Evolutionary conservation across 129 eudicot genomes (phyloP).

Genomic region (Chrysanthemum makinoi): DNA sequence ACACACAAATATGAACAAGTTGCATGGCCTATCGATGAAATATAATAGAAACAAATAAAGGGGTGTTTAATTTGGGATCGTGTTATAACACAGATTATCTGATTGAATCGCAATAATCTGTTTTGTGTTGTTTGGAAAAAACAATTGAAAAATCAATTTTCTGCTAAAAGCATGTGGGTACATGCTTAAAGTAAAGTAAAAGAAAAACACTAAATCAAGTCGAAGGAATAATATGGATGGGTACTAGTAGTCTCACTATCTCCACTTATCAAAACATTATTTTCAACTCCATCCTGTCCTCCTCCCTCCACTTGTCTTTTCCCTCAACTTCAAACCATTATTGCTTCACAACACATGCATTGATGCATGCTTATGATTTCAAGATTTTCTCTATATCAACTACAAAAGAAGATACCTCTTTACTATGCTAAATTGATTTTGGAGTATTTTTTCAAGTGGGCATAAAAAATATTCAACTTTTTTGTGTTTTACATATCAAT

Average conservation of each 20-base stretch:
- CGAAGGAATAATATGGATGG: conserved; percentile 34
- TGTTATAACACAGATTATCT: no score
- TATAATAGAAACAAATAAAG: conserved; percentile 16
- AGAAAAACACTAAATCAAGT: conserved; percentile 31
- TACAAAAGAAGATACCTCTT: conserved; percentile 9
- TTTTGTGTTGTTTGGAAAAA: no score
- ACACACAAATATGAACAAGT: conserved; percentile 13
- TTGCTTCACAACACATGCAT: conserved; percentile 17
- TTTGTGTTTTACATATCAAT: conserved; percentile 18
- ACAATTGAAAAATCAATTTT: no score
- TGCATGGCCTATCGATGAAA: conserved; percentile 1
- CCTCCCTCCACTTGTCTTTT: conserved; percentile 15
- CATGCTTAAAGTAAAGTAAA: conserved; percentile 17
- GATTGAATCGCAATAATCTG: no score
- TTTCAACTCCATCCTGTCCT: conserved; percentile 29
- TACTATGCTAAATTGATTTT: conserved; percentile 16
- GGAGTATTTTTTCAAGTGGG: conserved; percentile 25
- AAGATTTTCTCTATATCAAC: conserved; percentile 17
- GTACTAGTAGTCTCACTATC: conserved; percentile 32
- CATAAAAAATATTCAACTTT: conserved; percentile 24
- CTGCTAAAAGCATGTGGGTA: no score
- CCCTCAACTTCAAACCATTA: conserved; percentile 21
- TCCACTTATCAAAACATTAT: conserved; percentile 28
- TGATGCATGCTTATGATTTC: conserved; percentile 2
- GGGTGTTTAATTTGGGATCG: no score